phyloP scores from a whole-genome alignment of 2,329 filamentous ascomycete species.

The Tothia fuscella region DNA sequence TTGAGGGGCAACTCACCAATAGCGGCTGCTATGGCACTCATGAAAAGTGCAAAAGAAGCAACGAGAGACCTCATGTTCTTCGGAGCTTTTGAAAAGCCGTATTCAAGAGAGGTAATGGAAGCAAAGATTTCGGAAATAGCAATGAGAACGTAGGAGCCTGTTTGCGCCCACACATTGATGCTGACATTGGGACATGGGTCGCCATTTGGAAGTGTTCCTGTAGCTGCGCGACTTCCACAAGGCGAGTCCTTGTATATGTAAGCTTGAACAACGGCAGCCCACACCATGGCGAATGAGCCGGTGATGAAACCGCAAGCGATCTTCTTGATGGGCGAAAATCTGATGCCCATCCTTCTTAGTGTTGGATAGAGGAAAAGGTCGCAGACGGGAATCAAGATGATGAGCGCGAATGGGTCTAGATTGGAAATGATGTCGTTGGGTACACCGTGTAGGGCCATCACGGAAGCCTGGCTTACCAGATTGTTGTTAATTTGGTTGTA shows the following conservation, averaged over 20 bases:
- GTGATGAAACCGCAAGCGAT: constrained; percentile 60
- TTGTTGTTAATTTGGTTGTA: constrained; percentile 58
- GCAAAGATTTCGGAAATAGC: constrained; percentile 50
- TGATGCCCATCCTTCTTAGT: constrained; percentile 50
- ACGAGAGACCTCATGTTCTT: constrained; percentile 44
- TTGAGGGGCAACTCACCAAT: constrained; percentile 14
- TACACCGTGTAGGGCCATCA: constrained; percentile 55
- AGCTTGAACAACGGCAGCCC: constrained; percentile 45
- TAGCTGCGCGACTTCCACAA: constrained; percentile 38
- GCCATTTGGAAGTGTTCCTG: constrained; percentile 26
- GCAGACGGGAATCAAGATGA: constrained; percentile 62
- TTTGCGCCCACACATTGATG: constrained; percentile 43
- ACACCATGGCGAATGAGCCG: constrained; percentile 48
- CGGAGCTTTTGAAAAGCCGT: constrained; percentile 63
- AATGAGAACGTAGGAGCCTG: constrained; percentile 41
- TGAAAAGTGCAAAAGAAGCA: constrained; percentile 25
- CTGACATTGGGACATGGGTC: constrained; percentile 22
- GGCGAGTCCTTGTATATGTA: constrained; percentile 43
- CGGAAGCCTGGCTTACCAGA: constrained; percentile 54
- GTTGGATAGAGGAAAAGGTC: constrained; percentile 56
- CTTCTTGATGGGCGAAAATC: constrained; percentile 64
- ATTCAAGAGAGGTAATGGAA: constrained; percentile 58
- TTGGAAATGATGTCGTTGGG: constrained; percentile 71
- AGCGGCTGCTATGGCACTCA: constrained; percentile 18
- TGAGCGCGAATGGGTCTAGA: constrained; percentile 61